These are phyloP conservation scores for Botryotinia calthae DNA, from an alignment of 2,329 filamentous ascomycete species.

Conservation along the genomic window DNA sequence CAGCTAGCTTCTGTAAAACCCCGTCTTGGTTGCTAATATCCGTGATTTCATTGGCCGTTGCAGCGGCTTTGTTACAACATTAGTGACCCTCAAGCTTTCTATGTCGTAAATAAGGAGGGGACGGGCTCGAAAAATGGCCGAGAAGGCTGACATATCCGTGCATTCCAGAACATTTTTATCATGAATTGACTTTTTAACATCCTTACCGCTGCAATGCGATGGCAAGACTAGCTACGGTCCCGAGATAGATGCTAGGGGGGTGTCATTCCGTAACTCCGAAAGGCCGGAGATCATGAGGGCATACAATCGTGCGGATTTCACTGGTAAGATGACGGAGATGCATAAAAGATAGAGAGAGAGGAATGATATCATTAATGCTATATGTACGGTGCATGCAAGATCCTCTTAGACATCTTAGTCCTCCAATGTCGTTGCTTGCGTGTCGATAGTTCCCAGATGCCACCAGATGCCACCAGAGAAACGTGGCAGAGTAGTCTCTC, in stretches of 20 bases:
- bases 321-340: not conserved
- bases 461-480: not conserved
- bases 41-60: not conserved
- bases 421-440: not conserved
- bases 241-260: not conserved
- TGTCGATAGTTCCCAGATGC: not conserved
- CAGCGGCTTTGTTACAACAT: conserved; percentile 3
- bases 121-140: not conserved
- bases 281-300: not conserved
- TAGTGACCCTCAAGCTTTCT: not conserved
- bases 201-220: not conserved
- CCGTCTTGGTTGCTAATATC: conserved; percentile 7
- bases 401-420: not conserved
- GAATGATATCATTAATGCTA: conserved; percentile 2
- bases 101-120: not conserved
- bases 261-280: not conserved
- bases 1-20: not conserved
- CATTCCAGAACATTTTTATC: not conserved
- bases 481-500: not conserved
- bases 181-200: not conserved
- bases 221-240: not conserved
- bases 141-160: not conserved
- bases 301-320: not conserved
- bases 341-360: not conserved
- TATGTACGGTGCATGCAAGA: not conserved